phyloP scores from a whole-genome alignment of 2,329 filamentous ascomycete genomes.

The Aspergillus luchuensis region DNA sequence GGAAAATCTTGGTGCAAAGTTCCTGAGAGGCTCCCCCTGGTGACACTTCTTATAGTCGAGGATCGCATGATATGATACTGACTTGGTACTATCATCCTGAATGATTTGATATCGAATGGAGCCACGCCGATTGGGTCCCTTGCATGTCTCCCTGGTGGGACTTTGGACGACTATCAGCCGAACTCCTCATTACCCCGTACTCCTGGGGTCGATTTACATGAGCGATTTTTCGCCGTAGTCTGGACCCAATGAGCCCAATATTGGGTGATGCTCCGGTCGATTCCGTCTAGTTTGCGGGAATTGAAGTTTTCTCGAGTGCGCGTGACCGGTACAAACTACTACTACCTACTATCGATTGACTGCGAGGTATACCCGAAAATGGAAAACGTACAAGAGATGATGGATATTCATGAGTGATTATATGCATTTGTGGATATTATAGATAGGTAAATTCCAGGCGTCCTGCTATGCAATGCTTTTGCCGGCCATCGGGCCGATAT shows the following conservation, averaged over 20 bases:
- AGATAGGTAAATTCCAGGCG: background rate
- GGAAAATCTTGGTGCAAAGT: background rate
- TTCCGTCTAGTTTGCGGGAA: background rate
- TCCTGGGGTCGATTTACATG: background rate
- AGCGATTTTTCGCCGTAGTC: background rate
- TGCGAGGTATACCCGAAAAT: background rate
- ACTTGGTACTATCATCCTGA: background rate
- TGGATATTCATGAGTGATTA: background rate
- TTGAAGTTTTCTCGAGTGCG: background rate
- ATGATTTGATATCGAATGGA: background rate
- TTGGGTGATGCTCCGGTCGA: background rate
- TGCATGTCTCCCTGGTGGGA: conserved; percentile 8
- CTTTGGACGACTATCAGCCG: background rate
- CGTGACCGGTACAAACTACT: background rate
- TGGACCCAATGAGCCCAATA: background rate
- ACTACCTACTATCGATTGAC: background rate
- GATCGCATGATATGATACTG: too few species aligned
- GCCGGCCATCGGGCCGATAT: background rate
- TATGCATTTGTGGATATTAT: background rate
- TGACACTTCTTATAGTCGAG: too few species aligned
- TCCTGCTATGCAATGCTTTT: background rate
- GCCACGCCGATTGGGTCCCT: conserved; percentile 1
- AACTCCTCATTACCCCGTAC: background rate
- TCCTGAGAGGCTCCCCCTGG: conserved; percentile 8
- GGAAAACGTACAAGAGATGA: background rate